phyloP scores from a whole-genome alignment of 2,329 filamentous ascomycete species.

The Ophiostoma piceae region DNA sequence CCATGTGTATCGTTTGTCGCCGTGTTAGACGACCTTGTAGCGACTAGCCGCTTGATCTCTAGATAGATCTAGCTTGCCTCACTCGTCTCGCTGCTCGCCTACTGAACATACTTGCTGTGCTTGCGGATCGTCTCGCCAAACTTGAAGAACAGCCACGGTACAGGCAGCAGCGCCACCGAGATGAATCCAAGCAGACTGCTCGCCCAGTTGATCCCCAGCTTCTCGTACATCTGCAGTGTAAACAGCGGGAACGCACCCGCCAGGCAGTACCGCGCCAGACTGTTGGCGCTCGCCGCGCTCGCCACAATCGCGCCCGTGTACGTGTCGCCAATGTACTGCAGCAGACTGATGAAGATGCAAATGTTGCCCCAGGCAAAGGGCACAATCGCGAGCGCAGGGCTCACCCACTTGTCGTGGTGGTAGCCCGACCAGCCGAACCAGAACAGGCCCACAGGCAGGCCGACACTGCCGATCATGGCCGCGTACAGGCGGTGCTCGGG shows the following conservation, averaged over 20 bases:
- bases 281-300: constrained; percentile 55
- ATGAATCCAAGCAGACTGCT: constrained; percentile 46
- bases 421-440: constrained; percentile 57
- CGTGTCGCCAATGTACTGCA: constrained; percentile 51
- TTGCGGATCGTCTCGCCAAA: constrained; percentile 42
- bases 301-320: constrained; percentile 53
- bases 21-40: neutral
- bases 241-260: constrained; percentile 57
- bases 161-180: constrained; percentile 43
- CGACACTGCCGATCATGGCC: constrained; percentile 53
- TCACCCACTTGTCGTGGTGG: constrained; percentile 44
- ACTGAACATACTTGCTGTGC: constrained; percentile 35
- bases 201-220: constrained; percentile 44
- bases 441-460: constrained; percentile 50
- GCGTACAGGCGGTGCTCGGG: constrained; percentile 56
- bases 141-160: constrained; percentile 50
- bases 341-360: constrained; percentile 51
- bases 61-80: neutral
- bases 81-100: neutral
- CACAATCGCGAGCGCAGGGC: constrained; percentile 47
- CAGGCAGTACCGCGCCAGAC: constrained; percentile 51
- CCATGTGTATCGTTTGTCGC: neutral
- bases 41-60: neutral
- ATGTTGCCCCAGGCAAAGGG: constrained; percentile 58
- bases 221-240: constrained; percentile 49